Conservation (phyloP, 106 monocot species). For the Vanilla planifolia region DNA sequence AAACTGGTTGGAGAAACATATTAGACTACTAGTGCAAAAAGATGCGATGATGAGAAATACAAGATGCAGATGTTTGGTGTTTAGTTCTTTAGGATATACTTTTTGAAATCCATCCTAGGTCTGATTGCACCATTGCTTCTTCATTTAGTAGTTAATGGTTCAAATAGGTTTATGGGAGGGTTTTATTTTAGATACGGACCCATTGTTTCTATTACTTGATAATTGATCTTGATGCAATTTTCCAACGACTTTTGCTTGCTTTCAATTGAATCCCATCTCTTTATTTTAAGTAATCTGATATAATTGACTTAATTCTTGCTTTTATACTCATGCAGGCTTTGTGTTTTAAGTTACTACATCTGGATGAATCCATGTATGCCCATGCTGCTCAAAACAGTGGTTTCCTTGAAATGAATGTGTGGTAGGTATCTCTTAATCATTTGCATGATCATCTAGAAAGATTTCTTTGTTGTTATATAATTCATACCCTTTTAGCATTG, state of each 20-base stretch:
- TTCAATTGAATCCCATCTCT: not conserved
- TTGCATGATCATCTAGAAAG: not conserved
- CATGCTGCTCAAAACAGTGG: slow-evolving; percentile 21
- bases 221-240: not conserved
- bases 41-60: too few relatives aligned
- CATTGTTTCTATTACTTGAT: too few relatives aligned
- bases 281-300: not conserved
- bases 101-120: too few relatives aligned
- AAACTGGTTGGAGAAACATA: too few relatives aligned
- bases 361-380: slow-evolving; percentile 29
- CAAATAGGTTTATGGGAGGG: too few relatives aligned
- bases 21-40: too few relatives aligned
- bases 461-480: not conserved
- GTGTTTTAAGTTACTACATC: slow-evolving; percentile 55
- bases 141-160: too few relatives aligned
- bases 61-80: too few relatives aligned
- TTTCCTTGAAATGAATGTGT: slow-evolving; percentile 24
- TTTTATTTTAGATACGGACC: too few relatives aligned
- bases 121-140: too few relatives aligned
- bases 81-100: too few relatives aligned
- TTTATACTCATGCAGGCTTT: slow-evolving; percentile 29
- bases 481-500: slow-evolving; percentile 46
- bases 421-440: slow-evolving; percentile 27
- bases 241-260: not conserved
- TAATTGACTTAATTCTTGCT: not conserved